These are phyloP conservation scores for Ophiocordyceps camponoti-leonardi DNA, from an alignment of 2,329 filamentous ascomycete genomes.

Conservation along the genomic window DNA sequence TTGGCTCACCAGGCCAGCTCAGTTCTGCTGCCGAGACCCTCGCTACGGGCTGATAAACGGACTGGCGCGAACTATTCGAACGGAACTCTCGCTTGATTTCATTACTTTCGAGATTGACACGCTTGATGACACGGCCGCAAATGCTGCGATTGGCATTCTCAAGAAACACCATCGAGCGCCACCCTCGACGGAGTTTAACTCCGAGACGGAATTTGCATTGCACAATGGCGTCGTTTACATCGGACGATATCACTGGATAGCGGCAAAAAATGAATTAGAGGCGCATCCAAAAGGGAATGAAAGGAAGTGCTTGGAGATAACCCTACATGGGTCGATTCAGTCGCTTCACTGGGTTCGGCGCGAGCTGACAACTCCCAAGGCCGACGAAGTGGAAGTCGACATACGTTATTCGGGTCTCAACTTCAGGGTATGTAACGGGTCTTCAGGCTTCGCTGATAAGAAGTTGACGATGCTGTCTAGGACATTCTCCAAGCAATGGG, in stretches of 20 bases:
- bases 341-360: not conserved
- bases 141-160: not conserved
- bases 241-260: not conserved
- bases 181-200: not conserved
- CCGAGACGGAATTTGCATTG: not conserved
- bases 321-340: not conserved
- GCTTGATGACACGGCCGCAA: not conserved
- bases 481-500: slow-evolving; percentile 4
- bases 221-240: not conserved
- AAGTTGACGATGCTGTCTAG: not conserved
- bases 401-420: not conserved
- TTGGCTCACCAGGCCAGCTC: slow-evolving; percentile 2
- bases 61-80: slow-evolving; percentile 1
- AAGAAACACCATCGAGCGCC: not conserved
- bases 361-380: not conserved
- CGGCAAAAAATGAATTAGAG: not conserved
- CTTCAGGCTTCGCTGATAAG: too few species aligned
- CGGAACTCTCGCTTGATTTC: slow-evolving; percentile 2
- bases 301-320: not conserved
- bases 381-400: not conserved
- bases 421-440: not conserved
- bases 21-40: slow-evolving; percentile 1
- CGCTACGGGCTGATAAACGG: slow-evolving; percentile 1
- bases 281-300: too few species aligned
- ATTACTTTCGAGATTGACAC: slow-evolving; percentile 1